These are phyloP conservation scores for Coemansia javaensis DNA, from an alignment of 192 early-diverging fungal genomes.

Conservation along the genomic window DNA sequence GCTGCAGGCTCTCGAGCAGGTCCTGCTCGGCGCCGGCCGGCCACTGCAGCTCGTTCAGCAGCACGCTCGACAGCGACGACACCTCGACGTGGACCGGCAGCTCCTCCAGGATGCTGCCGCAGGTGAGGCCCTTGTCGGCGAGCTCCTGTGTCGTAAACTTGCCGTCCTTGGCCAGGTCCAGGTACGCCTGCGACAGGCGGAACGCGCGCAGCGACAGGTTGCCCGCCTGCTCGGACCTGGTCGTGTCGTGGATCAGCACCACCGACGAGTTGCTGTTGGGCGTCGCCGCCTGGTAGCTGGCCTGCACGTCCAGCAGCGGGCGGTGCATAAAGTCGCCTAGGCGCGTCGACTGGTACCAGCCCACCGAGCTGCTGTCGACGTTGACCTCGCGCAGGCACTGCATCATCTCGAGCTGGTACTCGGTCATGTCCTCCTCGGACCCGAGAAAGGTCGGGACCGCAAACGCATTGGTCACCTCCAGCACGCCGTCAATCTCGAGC, in stretches of 20 bases:
- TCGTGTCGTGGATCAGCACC: conserved; percentile 88
- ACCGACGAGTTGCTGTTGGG: conserved; percentile 66
- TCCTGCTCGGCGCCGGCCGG: conserved; percentile 48
- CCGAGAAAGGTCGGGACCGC: conserved; percentile 67
- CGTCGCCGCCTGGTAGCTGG: conserved; percentile 82
- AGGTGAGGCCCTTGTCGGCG: conserved; percentile 69
- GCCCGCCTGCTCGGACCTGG: conserved; percentile 75
- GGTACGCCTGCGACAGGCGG: conserved; percentile 78
- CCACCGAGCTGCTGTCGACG: conserved; percentile 94
- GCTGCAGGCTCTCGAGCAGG: conserved; percentile 65
- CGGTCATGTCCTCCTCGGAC: conserved; percentile 59
- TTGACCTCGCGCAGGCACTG: conserved; percentile 87
- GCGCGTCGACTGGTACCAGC: conserved; percentile 93
- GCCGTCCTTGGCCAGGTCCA: conserved; percentile 74
- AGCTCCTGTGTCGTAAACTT: conserved; percentile 85
- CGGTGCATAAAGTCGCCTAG: conserved; percentile 87
- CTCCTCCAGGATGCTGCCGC: conserved; percentile 84
- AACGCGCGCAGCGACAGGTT: conserved; percentile 84
- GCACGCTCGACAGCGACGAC: conserved; percentile 71
- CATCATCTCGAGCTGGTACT: conserved; percentile 95
- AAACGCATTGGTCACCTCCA: conserved; percentile 91
- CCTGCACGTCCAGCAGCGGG: conserved; percentile 85
- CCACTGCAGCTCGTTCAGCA: conserved; percentile 68
- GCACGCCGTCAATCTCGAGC: conserved; percentile 81
- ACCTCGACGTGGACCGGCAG: conserved; percentile 85